Conservation (phyloP, 495 filamentous ascomycete species). For the Hyaloscypha bicolor region DNA sequence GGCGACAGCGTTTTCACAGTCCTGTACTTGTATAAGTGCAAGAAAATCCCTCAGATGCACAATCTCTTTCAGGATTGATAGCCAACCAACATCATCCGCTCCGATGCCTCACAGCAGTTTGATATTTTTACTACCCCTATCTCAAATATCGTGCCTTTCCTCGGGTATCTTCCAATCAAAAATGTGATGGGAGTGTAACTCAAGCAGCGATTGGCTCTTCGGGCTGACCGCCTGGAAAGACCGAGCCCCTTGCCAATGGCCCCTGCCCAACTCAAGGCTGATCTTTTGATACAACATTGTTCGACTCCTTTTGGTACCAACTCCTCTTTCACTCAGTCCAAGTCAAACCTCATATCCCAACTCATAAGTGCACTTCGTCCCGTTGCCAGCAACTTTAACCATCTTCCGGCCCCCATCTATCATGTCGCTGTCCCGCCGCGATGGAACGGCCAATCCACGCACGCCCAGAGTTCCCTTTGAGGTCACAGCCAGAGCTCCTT, state of each 20-base stretch:
- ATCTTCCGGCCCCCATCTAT: background rate
- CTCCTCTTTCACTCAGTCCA: background rate
- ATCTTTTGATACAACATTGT: background rate
- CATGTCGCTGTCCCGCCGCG: background rate
- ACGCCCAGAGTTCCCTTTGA: background rate
- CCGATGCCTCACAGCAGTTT: background rate
- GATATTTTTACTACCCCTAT: background rate
- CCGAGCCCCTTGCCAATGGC: background rate
- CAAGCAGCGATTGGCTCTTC: background rate
- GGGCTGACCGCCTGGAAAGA: background rate
- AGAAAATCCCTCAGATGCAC: too few species aligned
- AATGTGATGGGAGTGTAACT: background rate
- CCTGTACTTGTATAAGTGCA: too few species aligned
- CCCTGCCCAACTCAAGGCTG: background rate
- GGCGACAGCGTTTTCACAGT: too few species aligned
- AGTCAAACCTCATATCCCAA: background rate
- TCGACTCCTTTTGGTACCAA: background rate
- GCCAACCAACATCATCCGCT: background rate
- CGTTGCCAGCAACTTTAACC: background rate
- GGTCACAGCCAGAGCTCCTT: too few species aligned
- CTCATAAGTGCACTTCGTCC: background rate
- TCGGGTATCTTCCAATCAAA: background rate
- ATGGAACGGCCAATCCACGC: background rate
- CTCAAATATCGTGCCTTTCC: background rate
- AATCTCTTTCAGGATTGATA: too few species aligned